Base-by-base conservation (phyloP, 148 eudicot genomes). In the Cornus suecica region DNA sequence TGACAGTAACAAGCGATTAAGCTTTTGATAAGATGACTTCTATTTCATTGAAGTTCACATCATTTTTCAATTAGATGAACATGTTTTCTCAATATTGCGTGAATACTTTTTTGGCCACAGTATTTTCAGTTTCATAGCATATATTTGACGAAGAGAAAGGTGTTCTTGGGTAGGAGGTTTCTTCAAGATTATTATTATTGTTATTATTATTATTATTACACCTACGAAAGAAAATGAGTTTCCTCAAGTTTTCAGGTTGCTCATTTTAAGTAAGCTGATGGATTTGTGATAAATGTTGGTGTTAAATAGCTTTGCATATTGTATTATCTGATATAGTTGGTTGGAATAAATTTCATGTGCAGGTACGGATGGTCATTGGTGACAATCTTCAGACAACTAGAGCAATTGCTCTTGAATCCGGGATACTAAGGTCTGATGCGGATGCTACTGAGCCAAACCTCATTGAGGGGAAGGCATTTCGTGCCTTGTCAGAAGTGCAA, bases 351-450 rank as follows among this genome's bases (percentile, higher is more conserved):
- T 75, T 62, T 28, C 45, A 34, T 68, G 71, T 62, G 24, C 77
- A 94, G 99, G 99, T 92, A 68, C 90, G 99, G 30, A 95, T 95
- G 99, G 97, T 92, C 66, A 95, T 94, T 66, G 99, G 99, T 81
- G 99, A 95, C 81, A 95, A 92, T 85, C 84, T 91, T 78, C 97
- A 88, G 79, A 92, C 99, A 34, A 97, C 97, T n/a, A 89, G 42
- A 86, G 97, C 99, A 13, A 92, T 95, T 68, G 99, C 99, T 65
- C 78, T 91, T 82, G 99, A 95, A 84, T 95, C 97, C 82, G 99
- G 99, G 51, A 95, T 95, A 79, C 82, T 95, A 70, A 83, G 72
- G 77, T 92, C 93, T 48, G 85, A 91, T 83, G 97, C 88, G 45
- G 97, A 95, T 86, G 90, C 91, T 56, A 81, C 74, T 71, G 90